A percentile compares a stretch with the other conserved stretches of the same genome.
Conservation (phyloP, 805 yeast genomes). For the Phaffomyces thermotolerans region DNA sequence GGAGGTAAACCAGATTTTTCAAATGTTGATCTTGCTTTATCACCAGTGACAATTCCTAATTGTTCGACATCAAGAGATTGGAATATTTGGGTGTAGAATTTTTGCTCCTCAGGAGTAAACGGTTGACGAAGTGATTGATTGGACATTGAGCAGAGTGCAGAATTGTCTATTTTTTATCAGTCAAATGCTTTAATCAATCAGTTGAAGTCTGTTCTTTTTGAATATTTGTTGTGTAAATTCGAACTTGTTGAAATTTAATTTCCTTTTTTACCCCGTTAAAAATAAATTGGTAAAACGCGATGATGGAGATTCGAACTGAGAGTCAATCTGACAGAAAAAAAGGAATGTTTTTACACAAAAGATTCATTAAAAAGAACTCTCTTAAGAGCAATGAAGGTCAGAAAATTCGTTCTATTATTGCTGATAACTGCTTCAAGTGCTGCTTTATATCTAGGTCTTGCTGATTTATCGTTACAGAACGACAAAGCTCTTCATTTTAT, state of each 20-base stretch:
- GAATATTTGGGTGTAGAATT: slow-evolving; percentile 68
- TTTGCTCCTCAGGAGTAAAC: slow-evolving; percentile 66
- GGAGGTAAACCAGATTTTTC: slow-evolving; percentile 84
- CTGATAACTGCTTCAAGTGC: slow-evolving; percentile 23
- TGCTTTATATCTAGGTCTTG: slow-evolving; percentile 23
- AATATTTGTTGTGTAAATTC: not conserved
- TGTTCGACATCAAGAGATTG: slow-evolving; percentile 70
- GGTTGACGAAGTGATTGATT: slow-evolving; percentile 26
- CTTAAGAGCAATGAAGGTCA: slow-evolving; percentile 17
- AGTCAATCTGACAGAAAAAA: no score
- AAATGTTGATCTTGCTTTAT: slow-evolving; percentile 71
- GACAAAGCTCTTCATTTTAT: slow-evolving; percentile 47
- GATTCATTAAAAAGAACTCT: no score
- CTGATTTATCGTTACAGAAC: slow-evolving; percentile 34
- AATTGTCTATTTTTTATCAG: not conserved
- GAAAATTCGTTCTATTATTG: slow-evolving; percentile 27
- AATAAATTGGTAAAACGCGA: not conserved
- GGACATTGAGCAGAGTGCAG: not conserved
- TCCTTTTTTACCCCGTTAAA: slow-evolving; percentile 1
- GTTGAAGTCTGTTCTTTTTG: not conserved
- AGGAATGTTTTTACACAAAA: no score
- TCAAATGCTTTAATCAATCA: no score
- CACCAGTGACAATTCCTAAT: slow-evolving; percentile 82
- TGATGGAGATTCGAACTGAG: not conserved
- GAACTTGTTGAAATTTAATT: not conserved